These are phyloP conservation scores for Backusella sp. DNA, from an alignment of 192 early-diverging fungal genomes.

Conservation along the genomic window DNA sequence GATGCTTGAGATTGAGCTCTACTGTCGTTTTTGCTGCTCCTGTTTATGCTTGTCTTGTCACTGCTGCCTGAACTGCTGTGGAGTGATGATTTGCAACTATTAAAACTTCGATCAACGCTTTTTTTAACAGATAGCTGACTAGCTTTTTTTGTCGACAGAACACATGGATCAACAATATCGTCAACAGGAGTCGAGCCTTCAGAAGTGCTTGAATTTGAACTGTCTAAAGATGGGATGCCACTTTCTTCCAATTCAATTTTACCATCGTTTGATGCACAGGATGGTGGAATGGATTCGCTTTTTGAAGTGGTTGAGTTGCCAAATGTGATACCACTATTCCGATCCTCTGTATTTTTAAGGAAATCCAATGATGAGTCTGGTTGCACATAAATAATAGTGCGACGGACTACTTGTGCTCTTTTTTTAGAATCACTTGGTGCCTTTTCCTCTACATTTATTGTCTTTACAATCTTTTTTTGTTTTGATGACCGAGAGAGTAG, in stretches of 20 bases:
- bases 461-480: neutral
- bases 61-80: neutral
- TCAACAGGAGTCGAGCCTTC: neutral
- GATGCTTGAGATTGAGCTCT: neutral
- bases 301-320: neutral
- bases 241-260: neutral
- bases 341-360: neutral
- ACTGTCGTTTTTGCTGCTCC: neutral
- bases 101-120: neutral
- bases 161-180: neutral
- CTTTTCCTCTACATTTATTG: slow-evolving; percentile 8
- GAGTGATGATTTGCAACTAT: neutral
- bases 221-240: neutral
- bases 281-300: neutral
- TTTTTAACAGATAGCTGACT: neutral
- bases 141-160: neutral
- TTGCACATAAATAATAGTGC: slow-evolving; percentile 36
- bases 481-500: neutral
- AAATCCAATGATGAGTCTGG: slow-evolving; percentile 14
- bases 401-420: slow-evolving; percentile 30
- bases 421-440: neutral
- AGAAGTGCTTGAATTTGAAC: neutral
- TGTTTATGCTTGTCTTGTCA: neutral
- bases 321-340: neutral
- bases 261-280: neutral